Evolutionary conservation across 1,284 basidiomycete genomes (phyloP), one percentile per base, ranked within the genome.

Genomic region (Sanghuangporus baumii): DNA sequence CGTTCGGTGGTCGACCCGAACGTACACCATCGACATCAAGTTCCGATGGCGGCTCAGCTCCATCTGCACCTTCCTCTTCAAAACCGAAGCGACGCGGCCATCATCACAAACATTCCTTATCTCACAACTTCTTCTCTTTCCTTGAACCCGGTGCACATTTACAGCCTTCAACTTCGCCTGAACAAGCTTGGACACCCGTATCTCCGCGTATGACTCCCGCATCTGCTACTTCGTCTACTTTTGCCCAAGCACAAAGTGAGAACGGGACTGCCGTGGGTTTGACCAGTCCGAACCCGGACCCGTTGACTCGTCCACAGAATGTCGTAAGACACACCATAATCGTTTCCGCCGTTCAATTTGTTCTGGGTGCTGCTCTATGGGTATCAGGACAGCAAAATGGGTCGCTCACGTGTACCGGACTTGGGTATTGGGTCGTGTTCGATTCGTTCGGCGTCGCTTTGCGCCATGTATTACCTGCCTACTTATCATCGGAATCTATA

Each of bases 401-500:
- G 16, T 95, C 93, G 56, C 77, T 98, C 31, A 82, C 91, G 1
- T 87, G 91, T 61, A 96, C 95, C 0, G 96, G 94, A 0, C 74
- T 98, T 14, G 96, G 96, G 0, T 99, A 98, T 72, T 91, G 97
- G 81, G 86, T 97, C 36, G 94, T 98, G 0, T 99, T 98, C 71
- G 96, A 99, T 72, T 85, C 94, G 2, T 79, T 94, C 67, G 93
- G 93, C 0, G 81, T 94, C 3, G 84, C 79, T 5, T 69, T 88
- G 18, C 77, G 81, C n/a, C 75, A 78, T 23, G 73, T 88, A 1
- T 69, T 87, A 14, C 83, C 83, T 6, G 75, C 70, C 26, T 74
- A 76, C 63, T 67, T 75, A 55, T 71, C 70, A 20, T 65, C 67
- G 6, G 68, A 71, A 4, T 66, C 66, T 3, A 67, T 66, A 66